These are phyloP conservation scores for Psilocybe mexicana DNA, from an alignment of 1,284 basidiomycete genomes.

Conservation along the genomic window DNA sequence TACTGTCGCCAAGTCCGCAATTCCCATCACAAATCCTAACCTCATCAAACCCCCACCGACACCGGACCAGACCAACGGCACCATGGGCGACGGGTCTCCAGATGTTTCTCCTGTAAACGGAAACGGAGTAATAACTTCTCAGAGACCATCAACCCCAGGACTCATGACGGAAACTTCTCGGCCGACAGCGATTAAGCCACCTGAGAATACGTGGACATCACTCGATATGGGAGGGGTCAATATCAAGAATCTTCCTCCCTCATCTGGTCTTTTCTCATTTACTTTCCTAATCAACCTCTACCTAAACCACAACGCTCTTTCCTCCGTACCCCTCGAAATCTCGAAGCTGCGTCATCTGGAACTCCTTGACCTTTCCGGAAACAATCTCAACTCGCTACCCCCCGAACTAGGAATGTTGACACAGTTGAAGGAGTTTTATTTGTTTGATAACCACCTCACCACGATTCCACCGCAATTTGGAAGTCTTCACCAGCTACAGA, in stretches of 20 bases:
- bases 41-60: conserved; percentile 49
- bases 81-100: conserved; percentile 31
- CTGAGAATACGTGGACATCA: conserved; percentile 83
- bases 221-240: conserved; percentile 96
- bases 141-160: conserved; percentile 62
- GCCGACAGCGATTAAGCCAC: conserved; percentile 56
- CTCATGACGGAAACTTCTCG: conserved; percentile 65
- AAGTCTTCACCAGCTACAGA: conserved; percentile 89
- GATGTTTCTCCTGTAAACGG: conserved; percentile 40
- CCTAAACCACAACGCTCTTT: conserved; percentile 94
- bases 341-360: conserved; percentile 85
- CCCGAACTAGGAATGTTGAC: conserved; percentile 92
- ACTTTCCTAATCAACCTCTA: conserved; percentile 92
- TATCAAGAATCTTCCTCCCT: conserved; percentile 87
- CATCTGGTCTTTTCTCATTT: conserved; percentile 89
- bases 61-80: conserved; percentile 39
- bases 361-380: conserved; percentile 91
- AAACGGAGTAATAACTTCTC: conserved; percentile 58
- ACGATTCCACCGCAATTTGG: conserved; percentile 89
- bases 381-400: conserved; percentile 80
- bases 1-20: conserved; percentile 75
- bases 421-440: conserved; percentile 86
- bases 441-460: conserved; percentile 93
- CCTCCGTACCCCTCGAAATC: conserved; percentile 82
- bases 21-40: conserved; percentile 84